Conservation (phyloP, 805 yeast species). For the Ogataea polymorpha region DNA sequence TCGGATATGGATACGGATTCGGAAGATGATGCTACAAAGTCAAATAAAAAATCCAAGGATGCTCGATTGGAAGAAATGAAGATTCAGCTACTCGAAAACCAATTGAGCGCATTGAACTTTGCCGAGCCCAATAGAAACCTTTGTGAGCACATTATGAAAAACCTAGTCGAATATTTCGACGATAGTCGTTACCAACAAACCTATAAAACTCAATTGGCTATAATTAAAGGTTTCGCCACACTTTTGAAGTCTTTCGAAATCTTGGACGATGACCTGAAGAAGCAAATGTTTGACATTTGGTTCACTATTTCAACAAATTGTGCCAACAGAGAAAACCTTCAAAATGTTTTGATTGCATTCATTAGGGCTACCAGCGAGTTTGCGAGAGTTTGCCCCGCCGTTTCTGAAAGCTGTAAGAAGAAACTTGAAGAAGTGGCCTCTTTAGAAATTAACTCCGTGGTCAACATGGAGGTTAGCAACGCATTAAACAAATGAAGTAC, state of each 20-base stretch:
- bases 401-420: constrained; percentile 46
- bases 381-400: constrained; percentile 22
- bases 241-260: neutral
- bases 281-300: constrained; percentile 16
- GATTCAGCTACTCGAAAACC: constrained; percentile 12
- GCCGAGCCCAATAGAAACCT: constrained; percentile 46
- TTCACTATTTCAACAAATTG: constrained; percentile 11
- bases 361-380: constrained; percentile 26
- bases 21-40: constrained; percentile 29
- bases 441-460: constrained; percentile 47
- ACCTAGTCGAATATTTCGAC: constrained; percentile 28
- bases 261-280: constrained; percentile 7
- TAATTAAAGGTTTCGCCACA: constrained; percentile 5
- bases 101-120: constrained; percentile 31
- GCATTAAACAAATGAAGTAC: constrained; percentile 9
- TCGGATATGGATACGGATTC: constrained; percentile 38
- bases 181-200: constrained; percentile 17
- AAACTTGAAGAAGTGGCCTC: constrained; percentile 28
- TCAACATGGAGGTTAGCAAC: constrained; percentile 36
- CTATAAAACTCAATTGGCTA: constrained; percentile 18
- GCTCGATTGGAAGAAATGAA: constrained; percentile 21
- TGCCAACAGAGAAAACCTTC: constrained; percentile 33
- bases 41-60: constrained; percentile 19
- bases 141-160: constrained; percentile 35
- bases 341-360: constrained; percentile 56